phyloP scores from a whole-genome alignment of 805 yeast species.

The Groenewaldozyma tartarivorans region DNA sequence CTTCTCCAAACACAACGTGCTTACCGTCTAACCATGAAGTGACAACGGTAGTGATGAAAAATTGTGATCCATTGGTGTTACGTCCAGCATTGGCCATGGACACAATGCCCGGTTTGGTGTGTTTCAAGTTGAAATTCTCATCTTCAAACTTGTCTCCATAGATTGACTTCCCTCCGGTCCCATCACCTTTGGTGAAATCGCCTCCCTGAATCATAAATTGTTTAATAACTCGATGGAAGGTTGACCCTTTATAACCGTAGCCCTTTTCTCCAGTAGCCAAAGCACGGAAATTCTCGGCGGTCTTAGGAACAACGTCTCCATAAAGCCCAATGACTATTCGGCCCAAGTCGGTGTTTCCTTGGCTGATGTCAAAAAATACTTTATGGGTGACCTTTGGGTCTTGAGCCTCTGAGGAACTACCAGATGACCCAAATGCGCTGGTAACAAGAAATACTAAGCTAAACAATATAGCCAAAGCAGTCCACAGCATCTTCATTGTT shows the following conservation, averaged over 20 bases:
- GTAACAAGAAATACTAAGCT: slow-evolving; percentile 13
- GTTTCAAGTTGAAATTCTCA: slow-evolving; percentile 57
- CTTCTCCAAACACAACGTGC: slow-evolving; percentile 97
- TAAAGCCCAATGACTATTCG: slow-evolving; percentile 79
- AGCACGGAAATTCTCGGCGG: slow-evolving; percentile 81
- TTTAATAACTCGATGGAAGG: slow-evolving; percentile 66
- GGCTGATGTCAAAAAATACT: slow-evolving; percentile 78
- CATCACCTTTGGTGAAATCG: slow-evolving; percentile 53
- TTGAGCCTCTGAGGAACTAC: slow-evolving; percentile 7
- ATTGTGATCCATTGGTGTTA: slow-evolving; percentile 79
- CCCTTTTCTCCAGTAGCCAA: slow-evolving; percentile 66
- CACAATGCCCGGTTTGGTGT: slow-evolving; percentile 54
- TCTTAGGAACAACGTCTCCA: slow-evolving; percentile 79
- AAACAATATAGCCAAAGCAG: slow-evolving; percentile 14
- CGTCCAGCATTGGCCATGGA: slow-evolving; percentile 74
- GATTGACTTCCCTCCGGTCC: slow-evolving; percentile 72
- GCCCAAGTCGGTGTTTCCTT: slow-evolving; percentile 71
- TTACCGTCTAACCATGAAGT: slow-evolving; percentile 89
- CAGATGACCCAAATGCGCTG: slow-evolving; percentile 12
- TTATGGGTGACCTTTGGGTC: slow-evolving; percentile 54
- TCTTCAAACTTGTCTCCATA: slow-evolving; percentile 67
- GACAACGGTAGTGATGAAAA: slow-evolving; percentile 85
- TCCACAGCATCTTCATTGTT: slow-evolving; percentile 20
- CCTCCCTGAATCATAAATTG: slow-evolving; percentile 85
- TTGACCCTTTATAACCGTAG: slow-evolving; percentile 54